These are phyloP conservation scores for Earliella scabrosa DNA, from an alignment of 1,284 basidiomycete species.

Conservation along the genomic window DNA sequence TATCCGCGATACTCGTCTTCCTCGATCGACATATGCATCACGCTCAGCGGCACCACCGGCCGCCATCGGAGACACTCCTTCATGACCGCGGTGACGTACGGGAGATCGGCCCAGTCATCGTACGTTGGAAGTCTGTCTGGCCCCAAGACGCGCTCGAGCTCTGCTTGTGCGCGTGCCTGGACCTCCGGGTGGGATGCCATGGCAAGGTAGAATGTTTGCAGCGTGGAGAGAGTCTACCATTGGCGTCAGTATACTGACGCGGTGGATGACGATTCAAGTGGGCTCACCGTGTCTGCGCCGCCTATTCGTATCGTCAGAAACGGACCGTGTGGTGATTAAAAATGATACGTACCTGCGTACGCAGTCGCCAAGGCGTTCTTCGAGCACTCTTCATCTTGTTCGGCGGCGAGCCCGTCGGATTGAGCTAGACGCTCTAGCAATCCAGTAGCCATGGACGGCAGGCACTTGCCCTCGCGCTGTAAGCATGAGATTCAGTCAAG, in stretches of 20 bases:
- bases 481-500: too few species aligned
- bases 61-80: conserved; percentile 25
- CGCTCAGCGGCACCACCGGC: conserved; percentile 16
- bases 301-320: not conserved
- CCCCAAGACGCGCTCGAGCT: conserved; percentile 31
- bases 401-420: not conserved
- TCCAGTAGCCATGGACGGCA: conserved; percentile 8
- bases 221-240: conserved; percentile 6
- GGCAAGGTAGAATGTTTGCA: conserved; percentile 18
- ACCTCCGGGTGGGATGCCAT: conserved; percentile 31
- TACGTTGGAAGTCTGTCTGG: conserved; percentile 18
- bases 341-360: conserved; percentile 7
- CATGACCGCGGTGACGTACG: conserved; percentile 11
- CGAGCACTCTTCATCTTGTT: conserved; percentile 7
- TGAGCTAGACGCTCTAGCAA: not conserved
- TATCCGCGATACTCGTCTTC: conserved; percentile 24
- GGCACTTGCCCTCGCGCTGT: not conserved
- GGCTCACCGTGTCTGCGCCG: not conserved
- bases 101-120: conserved; percentile 14
- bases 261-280: not conserved
- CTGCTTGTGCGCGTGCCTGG: conserved; percentile 29
- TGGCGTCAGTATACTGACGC: not conserved
- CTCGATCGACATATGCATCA: conserved; percentile 14
- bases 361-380: conserved; percentile 8
- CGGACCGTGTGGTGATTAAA: not conserved